Percentiles rank a stretch among this genome's conserved stretches.
phyloP scores from a whole-genome alignment of 2,329 filamentous ascomycete genomes.

The Alternaria dauci region DNA sequence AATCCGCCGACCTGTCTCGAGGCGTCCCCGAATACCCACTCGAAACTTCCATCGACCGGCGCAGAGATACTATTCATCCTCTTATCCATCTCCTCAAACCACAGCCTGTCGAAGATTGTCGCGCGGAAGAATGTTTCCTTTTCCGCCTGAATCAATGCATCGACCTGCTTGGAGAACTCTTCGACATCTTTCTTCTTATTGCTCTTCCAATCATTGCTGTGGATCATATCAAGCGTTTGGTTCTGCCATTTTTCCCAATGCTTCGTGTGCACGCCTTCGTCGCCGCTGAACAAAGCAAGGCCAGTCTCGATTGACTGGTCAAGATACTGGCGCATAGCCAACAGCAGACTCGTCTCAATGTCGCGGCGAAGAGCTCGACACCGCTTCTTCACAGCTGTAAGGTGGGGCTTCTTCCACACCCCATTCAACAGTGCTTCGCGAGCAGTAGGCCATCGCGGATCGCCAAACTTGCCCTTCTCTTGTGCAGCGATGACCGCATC shows the following conservation, averaged over 20 bases:
- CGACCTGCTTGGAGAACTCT: constrained; percentile 38
- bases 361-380: constrained; percentile 31
- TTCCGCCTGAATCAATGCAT: constrained; percentile 29
- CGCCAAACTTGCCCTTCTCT: constrained; percentile 29
- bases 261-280: constrained; percentile 21
- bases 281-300: constrained; percentile 31
- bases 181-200: constrained; percentile 43
- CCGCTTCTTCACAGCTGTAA: constrained; percentile 38
- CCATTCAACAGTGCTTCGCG: constrained; percentile 41
- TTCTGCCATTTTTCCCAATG: constrained; percentile 42
- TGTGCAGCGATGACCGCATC: constrained; percentile 34
- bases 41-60: constrained; percentile 32
- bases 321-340: constrained; percentile 41
- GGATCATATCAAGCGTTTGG: constrained; percentile 35
- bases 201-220: constrained; percentile 37
- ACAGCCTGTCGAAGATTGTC: constrained; percentile 32
- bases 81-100: constrained; percentile 37
- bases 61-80: constrained; percentile 32
- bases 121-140: constrained; percentile 35
- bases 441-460: constrained; percentile 32
- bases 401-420: constrained; percentile 44
- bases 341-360: constrained; percentile 35
- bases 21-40: constrained; percentile 34
- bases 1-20: constrained; percentile 26
- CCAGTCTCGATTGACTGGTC: constrained; percentile 43